Conservation (phyloP, 345 rosid genomes). For the Arabis hirsuta region DNA sequence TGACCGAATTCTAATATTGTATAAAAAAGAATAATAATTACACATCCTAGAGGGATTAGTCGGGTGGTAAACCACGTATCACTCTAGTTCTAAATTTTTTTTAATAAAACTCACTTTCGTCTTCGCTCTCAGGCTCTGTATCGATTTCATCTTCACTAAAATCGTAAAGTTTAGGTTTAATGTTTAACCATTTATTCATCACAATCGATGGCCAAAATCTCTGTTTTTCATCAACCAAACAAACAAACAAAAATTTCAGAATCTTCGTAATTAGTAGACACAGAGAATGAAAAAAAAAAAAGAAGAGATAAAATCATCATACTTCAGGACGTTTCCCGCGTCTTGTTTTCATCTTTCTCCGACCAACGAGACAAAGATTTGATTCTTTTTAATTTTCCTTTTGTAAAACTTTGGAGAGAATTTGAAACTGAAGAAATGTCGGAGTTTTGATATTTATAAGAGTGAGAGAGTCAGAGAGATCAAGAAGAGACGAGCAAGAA, state of each 20-base stretch:
- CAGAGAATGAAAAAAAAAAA: neutral
- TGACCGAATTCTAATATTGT: neutral
- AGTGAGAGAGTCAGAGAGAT: slow-evolving; percentile 33
- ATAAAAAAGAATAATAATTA: neutral
- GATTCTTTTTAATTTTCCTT: too few relatives aligned
- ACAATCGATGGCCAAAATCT: slow-evolving; percentile 93
- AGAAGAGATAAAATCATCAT: slow-evolving; percentile 32
- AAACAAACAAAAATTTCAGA: slow-evolving; percentile 21
- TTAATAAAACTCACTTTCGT: slow-evolving; percentile 60
- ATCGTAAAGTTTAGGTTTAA: slow-evolving; percentile 75
- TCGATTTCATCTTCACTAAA: slow-evolving; percentile 96
- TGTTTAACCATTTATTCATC: slow-evolving; percentile 97
- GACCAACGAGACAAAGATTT: slow-evolving; percentile 21
- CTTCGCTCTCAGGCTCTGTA: slow-evolving; percentile 92
- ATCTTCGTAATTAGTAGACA: neutral
- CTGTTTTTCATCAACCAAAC: slow-evolving; percentile 45
- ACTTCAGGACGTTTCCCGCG: slow-evolving; percentile 82
- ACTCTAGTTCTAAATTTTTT: neutral
- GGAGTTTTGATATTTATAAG: slow-evolving; percentile 48
- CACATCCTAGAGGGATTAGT: too few relatives aligned
- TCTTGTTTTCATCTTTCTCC: slow-evolving; percentile 54
- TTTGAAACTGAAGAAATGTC: slow-evolving; percentile 40
- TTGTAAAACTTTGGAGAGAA: slow-evolving; percentile 24
- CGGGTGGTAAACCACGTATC: too few relatives aligned
- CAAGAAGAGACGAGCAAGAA: slow-evolving; percentile 30